phyloP scores from a whole-genome alignment of 2,329 filamentous ascomycete genomes.

The Fusarium nelsonii region DNA sequence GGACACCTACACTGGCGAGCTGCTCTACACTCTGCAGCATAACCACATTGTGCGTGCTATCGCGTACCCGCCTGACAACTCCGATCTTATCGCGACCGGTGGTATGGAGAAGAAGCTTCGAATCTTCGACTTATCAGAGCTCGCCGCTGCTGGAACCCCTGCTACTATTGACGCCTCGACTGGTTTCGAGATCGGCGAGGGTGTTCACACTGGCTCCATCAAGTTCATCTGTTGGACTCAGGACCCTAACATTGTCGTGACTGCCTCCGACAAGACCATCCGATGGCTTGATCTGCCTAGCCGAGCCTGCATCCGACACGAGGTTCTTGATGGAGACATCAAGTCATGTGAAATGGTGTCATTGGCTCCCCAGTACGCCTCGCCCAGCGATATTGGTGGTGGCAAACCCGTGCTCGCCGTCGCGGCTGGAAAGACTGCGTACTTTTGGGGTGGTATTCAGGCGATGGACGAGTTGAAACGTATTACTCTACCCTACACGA shows the following conservation, averaged over 20 bases:
- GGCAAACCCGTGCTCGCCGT: slow-evolving; percentile 84
- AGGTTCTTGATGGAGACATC: slow-evolving; percentile 84
- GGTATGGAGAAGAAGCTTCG: slow-evolving; percentile 97
- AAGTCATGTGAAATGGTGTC: slow-evolving; percentile 91
- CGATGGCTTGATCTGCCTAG: slow-evolving; percentile 94
- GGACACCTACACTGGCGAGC: slow-evolving; percentile 95
- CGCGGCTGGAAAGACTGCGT: slow-evolving; percentile 92
- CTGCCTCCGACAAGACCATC: slow-evolving; percentile 90
- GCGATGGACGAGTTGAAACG: slow-evolving; percentile 82
- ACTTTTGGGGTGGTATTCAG: slow-evolving; percentile 85
- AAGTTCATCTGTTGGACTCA: slow-evolving; percentile 96
- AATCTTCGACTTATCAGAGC: slow-evolving; percentile 85
- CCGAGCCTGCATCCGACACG: slow-evolving; percentile 79
- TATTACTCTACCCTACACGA: slow-evolving; percentile 82
- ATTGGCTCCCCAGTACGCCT: slow-evolving; percentile 69
- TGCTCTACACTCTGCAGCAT: slow-evolving; percentile 87
- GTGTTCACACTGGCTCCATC: slow-evolving; percentile 87
- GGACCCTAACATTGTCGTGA: slow-evolving; percentile 89
- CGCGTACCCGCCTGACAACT: slow-evolving; percentile 85
- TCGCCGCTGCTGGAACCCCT: slow-evolving; percentile 58
- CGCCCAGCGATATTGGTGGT: slow-evolving; percentile 72
- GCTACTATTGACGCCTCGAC: slow-evolving; percentile 68
- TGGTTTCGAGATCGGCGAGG: slow-evolving; percentile 88
- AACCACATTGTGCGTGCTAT: slow-evolving; percentile 95
- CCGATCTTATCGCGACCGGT: slow-evolving; percentile 90